A percentile compares a stretch with the other conserved stretches of the same genome.
These are phyloP conservation scores for Teratosphaeria pseudoeucalypti DNA, from an alignment of 2,329 filamentous ascomycete species.

Conservation along the genomic window DNA sequence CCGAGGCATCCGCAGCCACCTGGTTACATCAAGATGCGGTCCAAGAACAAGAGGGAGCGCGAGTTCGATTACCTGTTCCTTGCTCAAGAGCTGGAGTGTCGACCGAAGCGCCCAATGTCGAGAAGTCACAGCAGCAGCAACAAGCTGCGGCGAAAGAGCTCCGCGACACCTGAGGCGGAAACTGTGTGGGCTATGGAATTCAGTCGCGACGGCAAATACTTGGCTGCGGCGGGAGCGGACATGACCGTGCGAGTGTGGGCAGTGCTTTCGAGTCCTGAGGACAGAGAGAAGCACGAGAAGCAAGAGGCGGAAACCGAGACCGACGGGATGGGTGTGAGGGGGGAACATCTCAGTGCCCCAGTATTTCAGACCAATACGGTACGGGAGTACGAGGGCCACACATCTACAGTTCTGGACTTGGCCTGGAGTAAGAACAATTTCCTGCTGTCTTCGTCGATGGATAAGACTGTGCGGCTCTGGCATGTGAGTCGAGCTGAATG, in stretches of 20 bases:
- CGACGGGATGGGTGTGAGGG: conserved; percentile 41
- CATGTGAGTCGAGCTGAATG: conserved; percentile 78
- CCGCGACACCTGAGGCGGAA: conserved; percentile 14
- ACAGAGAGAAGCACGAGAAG: conserved; percentile 62
- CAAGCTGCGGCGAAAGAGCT: conserved; percentile 35
- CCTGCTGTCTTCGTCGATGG: conserved; percentile 89
- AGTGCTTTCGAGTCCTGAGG: conserved; percentile 72
- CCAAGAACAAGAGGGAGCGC: conserved; percentile 67
- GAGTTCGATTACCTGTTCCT: conserved; percentile 85
- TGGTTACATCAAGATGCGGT: conserved; percentile 76
- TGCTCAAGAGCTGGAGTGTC: conserved; percentile 63
- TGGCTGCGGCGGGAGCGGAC: conserved; percentile 89
- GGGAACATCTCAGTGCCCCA: conserved; percentile 63
- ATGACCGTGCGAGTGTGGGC: conserved; percentile 78
- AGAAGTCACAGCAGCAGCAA: conserved; percentile 13
- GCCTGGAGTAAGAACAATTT: conserved; percentile 99
- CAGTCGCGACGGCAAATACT: conserved; percentile 79
- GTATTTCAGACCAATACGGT: conserved; percentile 75
- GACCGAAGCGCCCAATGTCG: conserved; percentile 10
- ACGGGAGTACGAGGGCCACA: conserved; percentile 73
- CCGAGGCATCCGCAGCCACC: conserved; percentile 82
- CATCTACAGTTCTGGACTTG: conserved; percentile 74
- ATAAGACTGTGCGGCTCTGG: conserved; percentile 93
- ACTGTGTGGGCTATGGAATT: conserved; percentile 92
- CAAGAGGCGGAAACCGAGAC: conserved; percentile 47